phyloP scores from a whole-genome alignment of 805 yeast species.

The Kodamaea hsintzibuensis region DNA sequence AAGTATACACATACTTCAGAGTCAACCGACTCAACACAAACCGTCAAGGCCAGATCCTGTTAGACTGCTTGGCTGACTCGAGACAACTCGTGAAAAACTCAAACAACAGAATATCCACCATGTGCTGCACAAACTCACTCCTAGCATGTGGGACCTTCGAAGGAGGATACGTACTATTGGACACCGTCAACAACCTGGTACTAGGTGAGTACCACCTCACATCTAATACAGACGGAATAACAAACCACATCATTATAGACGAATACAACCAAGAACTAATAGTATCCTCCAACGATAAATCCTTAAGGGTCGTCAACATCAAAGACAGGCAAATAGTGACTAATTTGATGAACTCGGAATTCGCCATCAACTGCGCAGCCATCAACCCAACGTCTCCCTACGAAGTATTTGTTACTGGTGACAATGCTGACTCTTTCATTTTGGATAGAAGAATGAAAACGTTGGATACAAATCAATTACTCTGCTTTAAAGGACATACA shows the following conservation, averaged over 20 bases:
- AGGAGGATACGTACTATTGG: constrained; percentile 48
- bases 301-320: constrained; percentile 43
- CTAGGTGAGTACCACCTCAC: constrained; percentile 43
- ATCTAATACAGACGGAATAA: constrained; percentile 47
- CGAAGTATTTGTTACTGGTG: constrained; percentile 52
- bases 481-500: constrained; percentile 43
- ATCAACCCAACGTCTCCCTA: constrained; percentile 38
- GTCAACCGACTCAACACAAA: constrained; percentile 33
- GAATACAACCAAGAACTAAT: constrained; percentile 33
- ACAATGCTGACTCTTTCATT: constrained; percentile 42
- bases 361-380: constrained; percentile 53
- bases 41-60: constrained; percentile 21
- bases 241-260: constrained; percentile 47
- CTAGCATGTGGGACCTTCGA: constrained; percentile 56
- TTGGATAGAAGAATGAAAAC: constrained; percentile 41
- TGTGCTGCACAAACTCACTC: constrained; percentile 42
- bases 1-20: constrained; percentile 35
- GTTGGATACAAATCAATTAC: constrained; percentile 11
- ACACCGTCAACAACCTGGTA: constrained; percentile 22
- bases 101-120: constrained; percentile 48
- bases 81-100: constrained; percentile 26
- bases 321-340: constrained; percentile 9
- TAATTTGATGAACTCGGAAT: constrained; percentile 22
- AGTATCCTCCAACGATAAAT: constrained; percentile 53
- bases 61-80: constrained; percentile 43